A percentile compares a stretch with the other conserved stretches of the same genome.
Evolutionary conservation across 2,329 filamentous ascomycete genomes (phyloP).

Genomic region (Emergomyces orientalis): DNA sequence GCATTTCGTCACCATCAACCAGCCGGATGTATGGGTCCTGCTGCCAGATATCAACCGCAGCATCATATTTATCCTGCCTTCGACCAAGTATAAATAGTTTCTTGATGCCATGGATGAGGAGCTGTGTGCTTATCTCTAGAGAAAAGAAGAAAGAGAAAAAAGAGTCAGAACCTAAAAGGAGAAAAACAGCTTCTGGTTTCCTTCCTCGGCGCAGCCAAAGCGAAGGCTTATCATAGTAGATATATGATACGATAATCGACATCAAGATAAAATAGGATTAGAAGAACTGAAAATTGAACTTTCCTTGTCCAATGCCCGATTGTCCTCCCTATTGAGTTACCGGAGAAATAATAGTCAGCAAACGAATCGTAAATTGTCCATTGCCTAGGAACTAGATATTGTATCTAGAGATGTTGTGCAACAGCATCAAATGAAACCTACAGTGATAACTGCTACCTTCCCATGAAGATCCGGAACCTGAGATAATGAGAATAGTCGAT

Average conservation of each 20-base stretch:
- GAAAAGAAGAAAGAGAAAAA: not conserved
- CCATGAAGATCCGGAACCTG: slow-evolving; percentile 22
- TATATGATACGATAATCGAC: not conserved
- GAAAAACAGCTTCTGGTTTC: no score
- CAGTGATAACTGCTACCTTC: slow-evolving; percentile 25
- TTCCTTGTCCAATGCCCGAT: slow-evolving; percentile 24
- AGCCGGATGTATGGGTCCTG: slow-evolving; percentile 15
- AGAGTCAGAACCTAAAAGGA: not conserved
- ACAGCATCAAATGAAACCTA: slow-evolving; percentile 11
- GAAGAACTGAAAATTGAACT: not conserved
- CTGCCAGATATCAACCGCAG: slow-evolving; percentile 21
- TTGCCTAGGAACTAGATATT: not conserved
- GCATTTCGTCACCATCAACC: slow-evolving; percentile 13
- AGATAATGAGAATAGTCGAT: slow-evolving; percentile 22
- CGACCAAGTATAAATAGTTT: slow-evolving; percentile 25
- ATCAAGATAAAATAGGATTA: not conserved
- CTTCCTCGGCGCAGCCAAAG: no score
- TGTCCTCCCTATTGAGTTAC: slow-evolving; percentile 19
- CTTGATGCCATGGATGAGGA: slow-evolving; percentile 24
- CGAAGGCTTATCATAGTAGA: not conserved
- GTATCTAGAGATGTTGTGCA: not conserved
- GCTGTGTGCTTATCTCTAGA: slow-evolving; percentile 24
- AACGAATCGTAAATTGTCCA: not conserved
- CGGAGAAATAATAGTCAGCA: not conserved
- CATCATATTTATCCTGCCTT: slow-evolving; percentile 18